Evolutionary conservation across 495 filamentous ascomycete genomes (phyloP), one percentile per base, ranked within the genome.

Genomic region (Penicillium nucicola): DNA sequence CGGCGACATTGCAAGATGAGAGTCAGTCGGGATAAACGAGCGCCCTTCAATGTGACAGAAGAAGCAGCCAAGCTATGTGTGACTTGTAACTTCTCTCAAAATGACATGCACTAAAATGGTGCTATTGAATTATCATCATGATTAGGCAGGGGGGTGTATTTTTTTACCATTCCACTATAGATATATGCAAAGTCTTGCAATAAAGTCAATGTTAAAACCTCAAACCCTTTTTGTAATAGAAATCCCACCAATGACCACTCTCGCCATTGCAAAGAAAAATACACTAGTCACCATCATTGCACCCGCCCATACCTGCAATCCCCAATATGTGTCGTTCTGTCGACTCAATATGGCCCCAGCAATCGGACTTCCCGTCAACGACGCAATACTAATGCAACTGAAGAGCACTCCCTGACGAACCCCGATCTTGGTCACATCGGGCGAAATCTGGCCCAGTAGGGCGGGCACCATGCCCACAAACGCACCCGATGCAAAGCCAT

Each of bases 301-400:
- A 8, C 57, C 57, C 4, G 53, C 41, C 12, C 51, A 60, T 3
- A 57, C 47, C 42, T 60, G 49, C 38, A 60, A 41, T 3, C 37
- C 45, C 20, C 36, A 45, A 15, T 53, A 60, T 7, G 48, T 46
- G 38, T 42, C 57, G 8, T 31, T 34, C 31, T 48, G 39, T 13
- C 22, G 22, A 19, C 17, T 46, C 12, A 62, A 39, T 14, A 68
- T 53, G 3, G 58, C 55, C 1, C 86, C 85, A 11, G 76, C 85
- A 56, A 90, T 86, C 2, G 86, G 86, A 22, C 71, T 78, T 4
- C 82, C 82, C 0, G 77, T 84, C 34, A 89, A 65, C 1, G 74
- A 33, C 10, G 57, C 53, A 19, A 60, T 79, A 22, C 75, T 84
- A 42, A 86, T 51, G 10, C 74, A 45, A n/a, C 44, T 14, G 32